These are phyloP conservation scores for Citrullus amarus DNA, from an alignment of 306 rosid genomes.

Conservation along the genomic window DNA sequence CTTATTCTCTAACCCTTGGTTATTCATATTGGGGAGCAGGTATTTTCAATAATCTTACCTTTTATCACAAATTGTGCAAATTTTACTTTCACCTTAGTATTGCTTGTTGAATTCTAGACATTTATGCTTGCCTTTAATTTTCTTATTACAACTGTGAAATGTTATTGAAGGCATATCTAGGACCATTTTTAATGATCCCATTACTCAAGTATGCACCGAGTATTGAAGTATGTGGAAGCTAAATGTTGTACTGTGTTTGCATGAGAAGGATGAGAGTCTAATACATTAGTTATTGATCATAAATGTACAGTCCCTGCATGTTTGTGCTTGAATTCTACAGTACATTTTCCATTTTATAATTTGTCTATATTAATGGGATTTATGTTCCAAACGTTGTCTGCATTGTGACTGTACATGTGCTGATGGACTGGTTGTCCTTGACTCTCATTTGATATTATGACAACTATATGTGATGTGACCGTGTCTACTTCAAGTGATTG, in stretches of 20 bases:
- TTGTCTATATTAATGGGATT: background rate
- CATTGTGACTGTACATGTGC: background rate
- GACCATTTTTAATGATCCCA: background rate
- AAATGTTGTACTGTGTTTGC: background rate
- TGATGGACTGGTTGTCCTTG: background rate
- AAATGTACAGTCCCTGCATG: background rate
- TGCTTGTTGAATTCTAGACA: background rate
- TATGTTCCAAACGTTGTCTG: background rate
- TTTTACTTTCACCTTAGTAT: background rate
- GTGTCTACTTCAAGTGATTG: background rate
- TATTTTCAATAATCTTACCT: constrained; percentile 20
- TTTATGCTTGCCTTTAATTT: background rate
- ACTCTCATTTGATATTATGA: background rate
- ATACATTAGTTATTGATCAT: background rate
- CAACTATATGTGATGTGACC: background rate
- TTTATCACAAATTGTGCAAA: background rate
- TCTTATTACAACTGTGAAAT: background rate
- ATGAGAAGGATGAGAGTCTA: background rate
- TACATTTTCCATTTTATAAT: background rate
- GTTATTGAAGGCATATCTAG: background rate
- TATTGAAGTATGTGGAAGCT: background rate
- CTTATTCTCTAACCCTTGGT: constrained; percentile 66
- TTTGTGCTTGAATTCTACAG: background rate
- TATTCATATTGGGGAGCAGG: constrained; percentile 94
- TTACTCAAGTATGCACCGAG: background rate